Evolutionary conservation across 805 yeast species (phyloP).

Genomic region (Nakazawaea laoshanensis): DNA sequence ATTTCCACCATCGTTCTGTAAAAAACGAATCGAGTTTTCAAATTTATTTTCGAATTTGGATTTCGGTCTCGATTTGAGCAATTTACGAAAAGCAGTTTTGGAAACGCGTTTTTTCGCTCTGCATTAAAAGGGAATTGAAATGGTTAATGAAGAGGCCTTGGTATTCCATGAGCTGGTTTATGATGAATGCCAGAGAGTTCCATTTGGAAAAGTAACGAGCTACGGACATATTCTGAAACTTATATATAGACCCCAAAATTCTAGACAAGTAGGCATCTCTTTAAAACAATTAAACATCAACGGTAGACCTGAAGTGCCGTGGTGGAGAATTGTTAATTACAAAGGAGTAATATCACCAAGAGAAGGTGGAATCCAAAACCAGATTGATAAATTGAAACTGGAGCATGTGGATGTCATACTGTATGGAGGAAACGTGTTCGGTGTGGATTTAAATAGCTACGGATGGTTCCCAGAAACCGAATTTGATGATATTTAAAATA

Average conservation of each 20-base stretch:
- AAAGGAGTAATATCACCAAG: conserved; percentile 55
- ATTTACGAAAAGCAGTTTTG: too few relatives aligned
- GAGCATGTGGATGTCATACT: conserved; percentile 40
- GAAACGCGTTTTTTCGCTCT: too few relatives aligned
- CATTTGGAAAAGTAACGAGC: conserved; percentile 57
- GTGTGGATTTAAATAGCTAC: conserved; percentile 32
- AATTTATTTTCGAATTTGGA: too few relatives aligned
- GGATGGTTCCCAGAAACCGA: conserved; percentile 68
- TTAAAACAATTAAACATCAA: conserved; percentile 39
- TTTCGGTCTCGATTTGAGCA: too few relatives aligned
- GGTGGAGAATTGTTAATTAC: conserved; percentile 76
- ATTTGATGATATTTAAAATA: conserved; percentile 15
- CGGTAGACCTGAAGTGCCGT: conserved; percentile 42
- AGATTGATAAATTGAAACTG: conserved; percentile 30
- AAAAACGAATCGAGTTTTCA: too few relatives aligned
- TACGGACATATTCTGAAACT: conserved; percentile 70
- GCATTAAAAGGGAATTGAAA: too few relatives aligned
- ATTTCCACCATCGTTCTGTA: too few relatives aligned
- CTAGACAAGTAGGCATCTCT: conserved; percentile 70
- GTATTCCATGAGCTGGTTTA: conserved; percentile 59
- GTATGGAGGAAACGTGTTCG: conserved; percentile 17
- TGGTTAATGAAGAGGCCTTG: conserved; percentile 35
- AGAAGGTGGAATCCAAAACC: conserved; percentile 34
- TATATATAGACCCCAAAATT: conserved; percentile 51
- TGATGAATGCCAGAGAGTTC: conserved; percentile 41